Evolutionary conservation across 73 alveolate species (phyloP).

Genomic region (Tetrahymena elliotti): DNA sequence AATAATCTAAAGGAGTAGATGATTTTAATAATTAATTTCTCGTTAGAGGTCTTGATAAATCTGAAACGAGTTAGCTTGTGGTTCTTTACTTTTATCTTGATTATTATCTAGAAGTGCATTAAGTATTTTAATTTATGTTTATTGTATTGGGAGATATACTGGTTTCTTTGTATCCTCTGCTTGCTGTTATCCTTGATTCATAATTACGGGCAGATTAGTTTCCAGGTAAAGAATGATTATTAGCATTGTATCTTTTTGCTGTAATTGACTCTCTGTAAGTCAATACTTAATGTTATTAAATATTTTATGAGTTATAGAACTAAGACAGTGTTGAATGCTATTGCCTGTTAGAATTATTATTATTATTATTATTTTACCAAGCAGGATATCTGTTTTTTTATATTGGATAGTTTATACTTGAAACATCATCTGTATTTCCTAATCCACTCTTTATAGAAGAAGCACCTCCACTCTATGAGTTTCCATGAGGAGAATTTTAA

Average conservation of each 20-base stretch:
- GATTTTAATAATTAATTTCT: neutral
- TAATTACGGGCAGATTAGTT: neutral
- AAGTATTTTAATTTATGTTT: neutral
- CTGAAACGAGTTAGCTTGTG: neutral
- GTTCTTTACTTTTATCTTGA: neutral
- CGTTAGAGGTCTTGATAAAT: neutral
- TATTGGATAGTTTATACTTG: neutral
- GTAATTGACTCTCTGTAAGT: neutral
- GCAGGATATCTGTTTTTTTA: neutral
- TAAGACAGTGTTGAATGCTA: neutral
- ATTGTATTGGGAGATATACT: neutral
- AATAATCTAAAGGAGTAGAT: neutral
- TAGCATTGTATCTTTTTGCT: neutral
- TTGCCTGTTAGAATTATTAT: no score
- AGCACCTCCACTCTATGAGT: neutral
- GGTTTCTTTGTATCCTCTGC: neutral
- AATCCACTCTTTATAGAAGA: neutral
- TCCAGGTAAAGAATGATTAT: neutral
- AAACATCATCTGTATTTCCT: neutral
- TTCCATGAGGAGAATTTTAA: neutral
- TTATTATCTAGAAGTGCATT: neutral
- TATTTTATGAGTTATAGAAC: neutral
- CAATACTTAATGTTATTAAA: neutral
- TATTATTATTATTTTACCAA: neutral
- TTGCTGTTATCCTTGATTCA: neutral